Base-by-base conservation (phyloP, 805 yeast species). In the Candida krabiensis region DNA sequence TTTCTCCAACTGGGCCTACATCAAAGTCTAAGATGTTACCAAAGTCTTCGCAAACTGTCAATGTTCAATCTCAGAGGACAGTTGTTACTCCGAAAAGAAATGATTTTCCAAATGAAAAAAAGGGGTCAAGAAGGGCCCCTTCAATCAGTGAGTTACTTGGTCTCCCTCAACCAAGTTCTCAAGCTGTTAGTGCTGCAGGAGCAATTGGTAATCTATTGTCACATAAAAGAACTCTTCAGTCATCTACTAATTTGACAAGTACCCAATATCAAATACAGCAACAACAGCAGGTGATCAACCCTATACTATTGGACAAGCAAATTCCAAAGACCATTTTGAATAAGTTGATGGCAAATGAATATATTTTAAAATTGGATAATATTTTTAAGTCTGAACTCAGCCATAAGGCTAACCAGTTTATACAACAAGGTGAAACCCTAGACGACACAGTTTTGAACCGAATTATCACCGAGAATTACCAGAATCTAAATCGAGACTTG, bases 161-260 rank as follows among this genome's bases (percentile, higher is more conserved):
- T 5, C 35, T 56, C 7, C 63, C 62, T 2, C 58, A 54, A 33
- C 57, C 57, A 4, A 50, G 63, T 24, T 57, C 64, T 1, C 61
- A 58, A 27, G 66, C 66, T 9, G 56, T 60, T 3, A 55, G 58
- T 34, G 64, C 66, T 7, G 65, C 66, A 7, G 64, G 64, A 2
- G 66, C 66, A 1, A 52, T 60, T 40, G 64, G 65, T 14, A 56
- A 52, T 16, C 26, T 60, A 43, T 29, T 59, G 36, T 56, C 56
- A 2, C 64, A 58, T 37, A 58, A 58, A 18, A 42, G 63, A 37
- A 50, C 49, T 2, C 34, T 54, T 32, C 44, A 44, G 18, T 51
- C 57, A 1, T 42, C 50, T n/a, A 42, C 40, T 3, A 44, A 29
- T 25, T 17, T 49, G 18, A 40, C 49, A 13, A 36, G 32, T 31